These are phyloP conservation scores for Clonostachys solani DNA, from an alignment of 2,329 filamentous ascomycete species.

Conservation along the genomic window DNA sequence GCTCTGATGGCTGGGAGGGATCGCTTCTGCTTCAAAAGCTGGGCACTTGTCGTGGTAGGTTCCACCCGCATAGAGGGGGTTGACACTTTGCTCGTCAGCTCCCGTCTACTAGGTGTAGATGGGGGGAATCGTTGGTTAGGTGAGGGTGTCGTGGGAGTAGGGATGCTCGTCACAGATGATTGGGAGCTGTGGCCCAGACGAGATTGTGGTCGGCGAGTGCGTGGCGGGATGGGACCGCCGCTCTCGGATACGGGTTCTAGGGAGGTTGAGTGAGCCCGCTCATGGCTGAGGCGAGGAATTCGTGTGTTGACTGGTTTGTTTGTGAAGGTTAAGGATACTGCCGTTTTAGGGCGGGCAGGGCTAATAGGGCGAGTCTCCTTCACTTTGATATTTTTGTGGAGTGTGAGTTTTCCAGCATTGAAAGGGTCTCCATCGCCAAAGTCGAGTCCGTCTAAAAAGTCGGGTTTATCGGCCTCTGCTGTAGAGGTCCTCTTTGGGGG, in stretches of 20 bases:
- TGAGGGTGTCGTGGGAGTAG: constrained; percentile 56
- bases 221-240: constrained; percentile 64
- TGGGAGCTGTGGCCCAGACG: constrained; percentile 66
- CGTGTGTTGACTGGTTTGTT: constrained; percentile 71
- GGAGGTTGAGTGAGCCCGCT: constrained; percentile 63
- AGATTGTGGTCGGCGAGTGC: constrained; percentile 59
- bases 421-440: constrained; percentile 81
- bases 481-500: constrained; percentile 20
- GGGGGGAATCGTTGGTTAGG: constrained; percentile 49
- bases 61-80: constrained; percentile 50
- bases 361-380: constrained; percentile 68
- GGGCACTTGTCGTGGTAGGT: constrained; percentile 61
- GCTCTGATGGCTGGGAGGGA: constrained; percentile 58
- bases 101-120: constrained; percentile 56
- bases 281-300: constrained; percentile 74
- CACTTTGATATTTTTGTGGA: constrained; percentile 89
- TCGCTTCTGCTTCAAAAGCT: constrained; percentile 61
- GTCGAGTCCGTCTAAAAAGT: constrained; percentile 83
- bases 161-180: constrained; percentile 61
- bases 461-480: constrained; percentile 55
- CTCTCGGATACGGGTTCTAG: constrained; percentile 93
- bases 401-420: constrained; percentile 71
- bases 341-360: constrained; percentile 66
- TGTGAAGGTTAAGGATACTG: constrained; percentile 87
- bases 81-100: constrained; percentile 52